phyloP scores from a whole-genome alignment of 176 grass and related monocot genomes.

The Eragrostis curvula region DNA sequence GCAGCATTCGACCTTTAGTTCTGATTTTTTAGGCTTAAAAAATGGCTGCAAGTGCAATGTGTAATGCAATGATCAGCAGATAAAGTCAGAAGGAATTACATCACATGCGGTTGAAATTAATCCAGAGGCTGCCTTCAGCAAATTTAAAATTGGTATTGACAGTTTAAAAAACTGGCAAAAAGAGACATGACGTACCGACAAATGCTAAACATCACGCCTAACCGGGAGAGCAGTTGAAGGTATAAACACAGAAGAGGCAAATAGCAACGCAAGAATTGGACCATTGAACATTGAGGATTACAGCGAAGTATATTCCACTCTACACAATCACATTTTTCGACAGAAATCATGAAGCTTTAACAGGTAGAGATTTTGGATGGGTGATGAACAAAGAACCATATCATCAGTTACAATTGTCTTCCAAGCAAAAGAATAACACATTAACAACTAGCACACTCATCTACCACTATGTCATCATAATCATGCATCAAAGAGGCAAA shows the following conservation, averaged over 20 bases:
- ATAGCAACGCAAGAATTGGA: background rate
- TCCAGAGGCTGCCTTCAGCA: background rate
- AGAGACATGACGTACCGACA: background rate
- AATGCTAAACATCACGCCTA: background rate
- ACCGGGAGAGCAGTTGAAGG: background rate
- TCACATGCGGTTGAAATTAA: constrained; percentile 24
- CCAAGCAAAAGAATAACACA: constrained; percentile 72
- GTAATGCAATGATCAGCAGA: constrained; percentile 7
- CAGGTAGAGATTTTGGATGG: constrained; percentile 33
- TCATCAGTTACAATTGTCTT: constrained; percentile 74
- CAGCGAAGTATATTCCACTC: constrained; percentile 18
- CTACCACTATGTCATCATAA: constrained; percentile 73
- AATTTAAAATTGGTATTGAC: background rate
- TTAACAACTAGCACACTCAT: constrained; percentile 61
- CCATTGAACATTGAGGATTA: background rate
- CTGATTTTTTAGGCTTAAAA: background rate
- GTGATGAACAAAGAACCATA: constrained; percentile 64
- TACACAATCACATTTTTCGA: constrained; percentile 43
- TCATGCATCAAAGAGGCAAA: constrained; percentile 58
- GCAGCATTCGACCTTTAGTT: background rate
- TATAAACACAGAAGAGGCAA: background rate
- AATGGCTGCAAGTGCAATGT: constrained; percentile 29
- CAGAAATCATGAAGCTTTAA: constrained; percentile 40
- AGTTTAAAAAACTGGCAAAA: background rate
- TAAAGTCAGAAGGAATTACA: constrained; percentile 29